Percentiles rank a stretch among this genome's conserved stretches.
phyloP scores from a whole-genome alignment of 2,329 filamentous ascomycete genomes.

The Chrysoporthe cubensis region DNA sequence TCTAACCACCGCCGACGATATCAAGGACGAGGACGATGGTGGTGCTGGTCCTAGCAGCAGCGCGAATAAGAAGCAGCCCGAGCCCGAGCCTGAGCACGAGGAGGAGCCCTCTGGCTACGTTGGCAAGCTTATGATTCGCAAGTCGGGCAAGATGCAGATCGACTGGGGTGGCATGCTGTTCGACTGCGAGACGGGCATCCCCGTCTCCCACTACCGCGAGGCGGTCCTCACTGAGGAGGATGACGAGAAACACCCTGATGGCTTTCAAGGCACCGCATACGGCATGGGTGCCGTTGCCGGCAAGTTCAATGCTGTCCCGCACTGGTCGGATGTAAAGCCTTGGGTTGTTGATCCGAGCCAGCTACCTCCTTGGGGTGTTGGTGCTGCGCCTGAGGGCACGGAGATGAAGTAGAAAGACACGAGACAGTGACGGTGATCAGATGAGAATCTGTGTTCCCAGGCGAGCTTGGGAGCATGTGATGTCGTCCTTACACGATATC shows the following conservation, averaged over 20 bases:
- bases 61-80: conserved; percentile 37
- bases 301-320: conserved; percentile 62
- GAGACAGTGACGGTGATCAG: not conserved
- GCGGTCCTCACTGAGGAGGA: conserved; percentile 63
- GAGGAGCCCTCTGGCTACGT: conserved; percentile 57
- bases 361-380: conserved; percentile 32
- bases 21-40: conserved; percentile 32
- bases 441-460: not conserved
- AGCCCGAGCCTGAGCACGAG: conserved; percentile 5
- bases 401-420: not conserved
- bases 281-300: conserved; percentile 68
- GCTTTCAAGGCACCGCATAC: conserved; percentile 55
- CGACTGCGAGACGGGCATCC: conserved; percentile 56
- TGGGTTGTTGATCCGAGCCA: conserved; percentile 51
- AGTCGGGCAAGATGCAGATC: conserved; percentile 65
- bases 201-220: conserved; percentile 58
- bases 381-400: conserved; percentile 20
- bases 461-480: not conserved
- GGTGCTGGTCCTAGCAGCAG: conserved; percentile 37
- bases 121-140: conserved; percentile 62
- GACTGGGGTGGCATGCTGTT: conserved; percentile 64
- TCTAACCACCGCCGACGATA: conserved; percentile 43
- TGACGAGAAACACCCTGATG: conserved; percentile 52
- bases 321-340: conserved; percentile 61
- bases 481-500: not conserved